Evolutionary conservation across 2,329 filamentous ascomycete species (phyloP).

Genomic region (Botrytis squamosa): DNA sequence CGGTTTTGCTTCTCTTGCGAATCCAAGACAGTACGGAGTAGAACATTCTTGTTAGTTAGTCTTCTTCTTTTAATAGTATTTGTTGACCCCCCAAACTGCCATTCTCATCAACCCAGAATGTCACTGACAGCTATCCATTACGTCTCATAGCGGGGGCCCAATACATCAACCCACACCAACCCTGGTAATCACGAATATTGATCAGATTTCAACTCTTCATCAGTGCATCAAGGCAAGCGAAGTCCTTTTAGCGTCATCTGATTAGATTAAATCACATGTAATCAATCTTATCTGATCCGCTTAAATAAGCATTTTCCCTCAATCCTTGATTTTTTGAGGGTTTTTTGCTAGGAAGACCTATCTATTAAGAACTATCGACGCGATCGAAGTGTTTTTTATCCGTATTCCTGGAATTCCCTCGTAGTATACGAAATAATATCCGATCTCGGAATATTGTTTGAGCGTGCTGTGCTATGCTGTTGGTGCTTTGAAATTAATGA

Average conservation of each 20-base stretch:
- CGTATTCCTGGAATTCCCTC: not conserved
- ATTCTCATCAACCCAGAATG: not conserved
- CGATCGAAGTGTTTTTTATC: not conserved
- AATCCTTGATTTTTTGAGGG: not conserved
- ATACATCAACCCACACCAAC: not conserved
- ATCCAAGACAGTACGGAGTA: not conserved
- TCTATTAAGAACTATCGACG: not conserved
- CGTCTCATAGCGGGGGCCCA: not conserved
- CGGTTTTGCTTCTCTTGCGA: too few species aligned
- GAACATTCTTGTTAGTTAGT: not conserved
- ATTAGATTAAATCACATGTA: conserved; percentile 7
- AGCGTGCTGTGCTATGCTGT: not conserved
- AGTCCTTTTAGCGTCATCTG: conserved; percentile 10
- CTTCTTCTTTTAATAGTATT: not conserved
- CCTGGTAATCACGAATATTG: not conserved
- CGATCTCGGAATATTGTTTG: conserved; percentile 5
- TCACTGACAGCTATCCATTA: not conserved
- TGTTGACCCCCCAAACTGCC: not conserved
- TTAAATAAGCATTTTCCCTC: not conserved
- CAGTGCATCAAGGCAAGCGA: conserved; percentile 2
- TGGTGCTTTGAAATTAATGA: not conserved
- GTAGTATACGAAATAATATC: not conserved
- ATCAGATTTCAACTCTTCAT: not conserved
- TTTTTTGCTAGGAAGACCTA: not conserved
- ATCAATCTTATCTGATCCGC: conserved; percentile 20